A percentile compares a stretch with the other conserved stretches of the same genome.
Evolutionary conservation across 2,329 filamentous ascomycete genomes (phyloP).

Genomic region (Fusarium newnesense): DNA sequence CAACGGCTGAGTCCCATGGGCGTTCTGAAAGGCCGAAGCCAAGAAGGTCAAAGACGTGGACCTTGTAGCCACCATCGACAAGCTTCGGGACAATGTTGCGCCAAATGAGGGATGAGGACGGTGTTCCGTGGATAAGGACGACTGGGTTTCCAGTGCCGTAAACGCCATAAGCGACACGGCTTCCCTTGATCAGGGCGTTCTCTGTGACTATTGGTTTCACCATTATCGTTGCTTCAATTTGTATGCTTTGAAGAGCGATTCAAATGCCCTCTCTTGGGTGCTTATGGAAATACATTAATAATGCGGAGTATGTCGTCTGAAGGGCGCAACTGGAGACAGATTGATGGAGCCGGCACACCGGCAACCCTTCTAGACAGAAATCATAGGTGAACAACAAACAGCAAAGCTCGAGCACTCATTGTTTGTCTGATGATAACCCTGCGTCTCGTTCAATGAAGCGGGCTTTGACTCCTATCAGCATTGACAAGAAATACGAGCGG

Average conservation of each 20-base stretch:
- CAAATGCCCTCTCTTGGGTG: neutral
- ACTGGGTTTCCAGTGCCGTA: conserved; percentile 42
- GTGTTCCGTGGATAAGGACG: conserved; percentile 48
- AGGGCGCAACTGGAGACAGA: conserved; percentile 21
- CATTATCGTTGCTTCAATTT: neutral
- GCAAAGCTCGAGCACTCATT: fast-evolving
- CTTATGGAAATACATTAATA: conserved; percentile 30
- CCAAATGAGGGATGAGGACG: conserved; percentile 50
- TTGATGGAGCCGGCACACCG: neutral
- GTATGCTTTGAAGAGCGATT: neutral
- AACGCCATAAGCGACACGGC: conserved; percentile 44
- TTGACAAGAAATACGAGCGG: conserved; percentile 62
- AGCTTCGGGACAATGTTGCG: conserved; percentile 44
- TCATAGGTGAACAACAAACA: neutral
- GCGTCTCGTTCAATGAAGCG: conserved; percentile 47
- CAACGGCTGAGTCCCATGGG: conserved; percentile 42
- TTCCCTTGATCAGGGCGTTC: conserved; percentile 42
- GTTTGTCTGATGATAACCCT: fast-evolving
- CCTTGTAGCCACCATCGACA: conserved; percentile 37
- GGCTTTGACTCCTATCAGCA: conserved; percentile 59
- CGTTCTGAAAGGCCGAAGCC: conserved; percentile 49
- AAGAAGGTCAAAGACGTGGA: conserved; percentile 46
- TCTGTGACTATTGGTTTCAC: conserved; percentile 41
- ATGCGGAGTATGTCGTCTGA: conserved; percentile 24
- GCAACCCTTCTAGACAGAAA: neutral